Percentiles rank a stretch among this genome's conserved stretches.
These are phyloP conservation scores for Fonsecaea monophora DNA, from an alignment of 2,329 filamentous ascomycete genomes.

Conservation along the genomic window DNA sequence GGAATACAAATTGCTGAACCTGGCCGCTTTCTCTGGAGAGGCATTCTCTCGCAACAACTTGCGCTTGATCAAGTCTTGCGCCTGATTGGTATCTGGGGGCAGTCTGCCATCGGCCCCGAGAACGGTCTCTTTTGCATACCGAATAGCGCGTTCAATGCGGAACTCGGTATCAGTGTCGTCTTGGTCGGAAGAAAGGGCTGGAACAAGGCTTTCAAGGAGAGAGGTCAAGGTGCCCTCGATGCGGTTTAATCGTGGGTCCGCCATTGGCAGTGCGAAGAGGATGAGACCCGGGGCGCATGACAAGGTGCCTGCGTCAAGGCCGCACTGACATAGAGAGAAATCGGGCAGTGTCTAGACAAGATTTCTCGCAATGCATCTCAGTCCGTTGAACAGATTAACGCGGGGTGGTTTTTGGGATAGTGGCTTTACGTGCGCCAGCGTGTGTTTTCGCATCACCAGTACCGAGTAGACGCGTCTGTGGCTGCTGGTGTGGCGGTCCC, in stretches of 20 bases:
- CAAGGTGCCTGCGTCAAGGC: slow-evolving; percentile 13
- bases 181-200: slow-evolving; percentile 65
- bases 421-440: slow-evolving; percentile 2
- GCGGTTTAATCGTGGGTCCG: slow-evolving; percentile 63
- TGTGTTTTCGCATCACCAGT: not conserved
- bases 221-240: slow-evolving; percentile 80
- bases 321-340: not conserved
- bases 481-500: slow-evolving; percentile 1
- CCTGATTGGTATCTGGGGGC: slow-evolving; percentile 74
- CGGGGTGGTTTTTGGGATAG: slow-evolving; percentile 8
- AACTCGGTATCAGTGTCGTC: slow-evolving; percentile 72
- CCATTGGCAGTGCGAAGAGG: slow-evolving; percentile 52
- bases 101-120: slow-evolving; percentile 43
- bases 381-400: slow-evolving; percentile 4
- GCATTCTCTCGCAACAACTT: slow-evolving; percentile 80
- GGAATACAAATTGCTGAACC: slow-evolving; percentile 90
- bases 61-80: slow-evolving; percentile 88
- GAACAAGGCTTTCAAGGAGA: slow-evolving; percentile 76
- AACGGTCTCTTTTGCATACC: slow-evolving; percentile 58
- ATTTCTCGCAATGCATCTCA: not conserved
- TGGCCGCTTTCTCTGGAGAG: slow-evolving; percentile 74
- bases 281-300: slow-evolving; percentile 28
- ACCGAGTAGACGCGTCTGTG: slow-evolving; percentile 11
- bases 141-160: slow-evolving; percentile 68
- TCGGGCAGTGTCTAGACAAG: not conserved